Evolutionary conservation across 345 rosid species (phyloP).

Genomic region (Ailanthus altissimus): DNA sequence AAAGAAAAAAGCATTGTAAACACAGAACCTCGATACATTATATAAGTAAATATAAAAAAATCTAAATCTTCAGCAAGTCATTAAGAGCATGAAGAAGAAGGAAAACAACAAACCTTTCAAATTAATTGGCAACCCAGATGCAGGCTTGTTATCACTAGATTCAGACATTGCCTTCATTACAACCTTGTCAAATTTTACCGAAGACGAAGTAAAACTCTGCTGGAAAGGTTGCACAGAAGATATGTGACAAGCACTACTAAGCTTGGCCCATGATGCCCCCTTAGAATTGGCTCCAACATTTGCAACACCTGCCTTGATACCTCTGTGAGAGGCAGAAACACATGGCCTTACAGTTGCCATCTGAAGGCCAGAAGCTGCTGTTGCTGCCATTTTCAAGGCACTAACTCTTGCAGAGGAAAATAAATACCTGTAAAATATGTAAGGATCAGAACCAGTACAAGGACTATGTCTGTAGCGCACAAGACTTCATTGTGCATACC

Average conservation of each 20-base stretch:
- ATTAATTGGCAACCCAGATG: slow-evolving; percentile 76
- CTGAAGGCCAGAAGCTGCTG: slow-evolving; percentile 60
- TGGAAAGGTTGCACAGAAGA: slow-evolving; percentile 46
- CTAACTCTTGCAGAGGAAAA: slow-evolving; percentile 24
- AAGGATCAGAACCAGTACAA: not conserved
- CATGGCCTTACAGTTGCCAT: slow-evolving; percentile 54
- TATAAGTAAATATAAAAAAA: not conserved
- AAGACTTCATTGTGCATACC: too few relatives aligned
- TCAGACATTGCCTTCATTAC: slow-evolving; percentile 64
- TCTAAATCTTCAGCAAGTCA: not conserved
- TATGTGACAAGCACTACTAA: slow-evolving; percentile 48
- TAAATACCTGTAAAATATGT: slow-evolving; percentile 23
- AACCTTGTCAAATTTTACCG: slow-evolving; percentile 38
- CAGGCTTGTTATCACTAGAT: slow-evolving; percentile 49
- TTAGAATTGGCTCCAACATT: slow-evolving; percentile 40
- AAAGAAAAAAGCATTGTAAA: not conserved
- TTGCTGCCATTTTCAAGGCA: slow-evolving; percentile 56
- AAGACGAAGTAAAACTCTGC: slow-evolving; percentile 34
- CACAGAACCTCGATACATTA: not conserved
- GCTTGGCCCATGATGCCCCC: slow-evolving; percentile 51
- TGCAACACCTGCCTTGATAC: slow-evolving; percentile 46
- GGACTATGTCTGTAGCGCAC: not conserved
- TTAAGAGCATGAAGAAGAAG: not conserved
- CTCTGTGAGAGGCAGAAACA: slow-evolving; percentile 46
- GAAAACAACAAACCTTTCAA: slow-evolving; percentile 56